A percentile compares a stretch with the other conserved stretches of the same genome.
These are phyloP conservation scores for Daldinia vernicosa DNA, from an alignment of 495 filamentous ascomycete species.

Conservation along the genomic window DNA sequence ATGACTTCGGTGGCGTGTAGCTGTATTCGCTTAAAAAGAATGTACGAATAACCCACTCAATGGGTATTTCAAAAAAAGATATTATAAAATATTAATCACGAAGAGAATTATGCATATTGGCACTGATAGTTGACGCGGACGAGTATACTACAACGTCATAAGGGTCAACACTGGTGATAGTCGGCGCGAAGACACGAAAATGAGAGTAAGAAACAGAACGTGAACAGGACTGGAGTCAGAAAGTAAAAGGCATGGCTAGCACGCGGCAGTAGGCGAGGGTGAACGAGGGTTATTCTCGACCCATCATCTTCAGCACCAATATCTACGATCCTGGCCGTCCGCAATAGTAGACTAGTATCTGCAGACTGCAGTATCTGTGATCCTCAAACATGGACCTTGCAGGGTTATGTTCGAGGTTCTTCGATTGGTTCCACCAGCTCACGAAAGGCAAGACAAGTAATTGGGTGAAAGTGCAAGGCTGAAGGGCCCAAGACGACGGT, in stretches of 20 bases:
- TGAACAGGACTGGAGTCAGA: constrained; percentile 14
- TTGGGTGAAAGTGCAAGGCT: constrained; percentile 38
- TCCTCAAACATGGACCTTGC: constrained; percentile 45
- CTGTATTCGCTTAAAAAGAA: constrained; percentile 30
- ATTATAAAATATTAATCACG: constrained; percentile 43
- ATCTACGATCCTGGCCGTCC: constrained; percentile 27
- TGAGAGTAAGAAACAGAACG: constrained; percentile 19
- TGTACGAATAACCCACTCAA: constrained; percentile 60
- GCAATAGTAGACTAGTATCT: constrained; percentile 33
- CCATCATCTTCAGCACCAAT: constrained; percentile 24
- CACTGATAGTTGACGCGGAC: constrained; percentile 23
- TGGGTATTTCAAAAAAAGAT: constrained; percentile 46
- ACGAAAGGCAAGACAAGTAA: constrained; percentile 22
- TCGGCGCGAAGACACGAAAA: constrained; percentile 20
- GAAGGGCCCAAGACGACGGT: constrained; percentile 30
- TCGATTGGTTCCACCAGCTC: constrained; percentile 31
- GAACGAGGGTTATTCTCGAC: constrained; percentile 11
- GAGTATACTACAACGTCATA: constrained; percentile 36
- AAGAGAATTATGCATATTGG: constrained; percentile 48
- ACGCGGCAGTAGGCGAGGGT: constrained; percentile 27
- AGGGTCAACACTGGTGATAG: constrained; percentile 30
- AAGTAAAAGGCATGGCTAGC: constrained; percentile 17
- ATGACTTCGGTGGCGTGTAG: constrained; percentile 49
- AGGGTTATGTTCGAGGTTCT: constrained; percentile 43
- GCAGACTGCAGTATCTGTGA: constrained; percentile 36